phyloP scores from a whole-genome alignment of 495 filamentous ascomycete species.

The Lasiosphaeria hispida region DNA sequence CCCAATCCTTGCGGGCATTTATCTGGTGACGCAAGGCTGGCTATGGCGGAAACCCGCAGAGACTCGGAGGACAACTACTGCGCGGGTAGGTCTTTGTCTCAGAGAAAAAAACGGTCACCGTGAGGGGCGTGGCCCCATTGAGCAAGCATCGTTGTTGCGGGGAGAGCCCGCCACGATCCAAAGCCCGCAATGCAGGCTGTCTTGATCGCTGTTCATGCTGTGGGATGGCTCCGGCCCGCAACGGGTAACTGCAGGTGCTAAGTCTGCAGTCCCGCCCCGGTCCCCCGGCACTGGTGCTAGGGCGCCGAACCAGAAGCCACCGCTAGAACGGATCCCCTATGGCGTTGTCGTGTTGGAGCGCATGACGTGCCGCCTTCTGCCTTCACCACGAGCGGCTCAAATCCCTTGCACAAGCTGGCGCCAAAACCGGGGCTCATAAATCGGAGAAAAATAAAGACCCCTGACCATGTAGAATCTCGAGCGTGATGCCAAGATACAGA shows the following conservation, averaged over 20 bases:
- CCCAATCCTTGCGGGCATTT: no score
- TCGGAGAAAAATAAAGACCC: not conserved
- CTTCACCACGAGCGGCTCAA: not conserved
- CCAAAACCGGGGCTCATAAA: no score
- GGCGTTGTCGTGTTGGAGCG: not conserved
- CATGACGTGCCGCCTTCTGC: conserved; percentile 17
- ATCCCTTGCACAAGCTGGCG: not conserved
- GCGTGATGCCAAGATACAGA: no score
- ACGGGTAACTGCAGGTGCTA: conserved; percentile 22
- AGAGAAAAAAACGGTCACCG: conserved; percentile 9
- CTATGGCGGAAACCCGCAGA: no score
- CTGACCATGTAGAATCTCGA: not conserved
- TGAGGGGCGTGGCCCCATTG: not conserved
- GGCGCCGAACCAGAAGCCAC: not conserved
- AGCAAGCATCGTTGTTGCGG: conserved; percentile 3
- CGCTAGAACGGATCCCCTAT: not conserved
- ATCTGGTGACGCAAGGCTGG: no score
- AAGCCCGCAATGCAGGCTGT: not conserved
- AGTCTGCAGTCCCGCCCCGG: conserved; percentile 4
- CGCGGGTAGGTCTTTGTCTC: conserved; percentile 3
- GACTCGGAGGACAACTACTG: no score
- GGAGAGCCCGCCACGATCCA: conserved; percentile 16
- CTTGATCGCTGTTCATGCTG: conserved; percentile 19
- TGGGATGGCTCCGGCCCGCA: conserved; percentile 12
- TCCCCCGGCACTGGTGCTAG: conserved; percentile 11